Evolutionary conservation across 306 rosid species (phyloP).

Genomic region (Arachis hypogaea): DNA sequence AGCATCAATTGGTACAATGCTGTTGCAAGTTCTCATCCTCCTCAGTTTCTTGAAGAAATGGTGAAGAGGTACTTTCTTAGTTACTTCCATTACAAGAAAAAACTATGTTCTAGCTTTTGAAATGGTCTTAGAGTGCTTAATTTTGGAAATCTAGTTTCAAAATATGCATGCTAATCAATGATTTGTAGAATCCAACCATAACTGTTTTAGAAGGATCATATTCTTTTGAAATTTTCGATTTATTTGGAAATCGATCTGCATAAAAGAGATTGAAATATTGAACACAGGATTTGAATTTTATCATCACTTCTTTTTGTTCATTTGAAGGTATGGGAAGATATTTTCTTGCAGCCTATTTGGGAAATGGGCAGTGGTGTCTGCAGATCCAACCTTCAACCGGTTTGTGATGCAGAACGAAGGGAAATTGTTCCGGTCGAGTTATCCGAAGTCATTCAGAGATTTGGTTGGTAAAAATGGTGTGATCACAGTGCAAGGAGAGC

Average conservation of each 20-base stretch:
- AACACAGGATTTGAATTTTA: too few relatives aligned
- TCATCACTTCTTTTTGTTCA: conserved; percentile 13
- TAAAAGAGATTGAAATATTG: too few relatives aligned
- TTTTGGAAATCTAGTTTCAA: not conserved
- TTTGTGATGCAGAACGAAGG: conserved; percentile 94
- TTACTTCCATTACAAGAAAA: conserved; percentile 27
- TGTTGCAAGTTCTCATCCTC: conserved; percentile 90
- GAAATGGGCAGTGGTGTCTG: conserved; percentile 84
- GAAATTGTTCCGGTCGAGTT: conserved; percentile 70
- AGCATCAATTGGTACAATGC: conserved; percentile 90
- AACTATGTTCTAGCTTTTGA: not conserved
- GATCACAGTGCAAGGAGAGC: conserved; percentile 92
- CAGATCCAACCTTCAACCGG: conserved; percentile 82
- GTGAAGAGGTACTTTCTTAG: conserved; percentile 63
- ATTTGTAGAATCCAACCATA: not conserved
- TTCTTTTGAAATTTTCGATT: too few relatives aligned
- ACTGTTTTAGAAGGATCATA: too few relatives aligned
- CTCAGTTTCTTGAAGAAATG: conserved; percentile 77
- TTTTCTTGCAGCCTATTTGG: conserved; percentile 88
- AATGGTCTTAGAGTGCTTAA: not conserved
- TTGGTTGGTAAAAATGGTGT: conserved; percentile 94
- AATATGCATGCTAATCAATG: not conserved
- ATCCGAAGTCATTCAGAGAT: conserved; percentile 90
- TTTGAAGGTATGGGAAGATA: conserved; percentile 80
- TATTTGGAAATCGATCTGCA: too few relatives aligned